Evolutionary conservation across 108 stramenopile genomes (phyloP).

Genomic region (Nitzschia sp.): DNA sequence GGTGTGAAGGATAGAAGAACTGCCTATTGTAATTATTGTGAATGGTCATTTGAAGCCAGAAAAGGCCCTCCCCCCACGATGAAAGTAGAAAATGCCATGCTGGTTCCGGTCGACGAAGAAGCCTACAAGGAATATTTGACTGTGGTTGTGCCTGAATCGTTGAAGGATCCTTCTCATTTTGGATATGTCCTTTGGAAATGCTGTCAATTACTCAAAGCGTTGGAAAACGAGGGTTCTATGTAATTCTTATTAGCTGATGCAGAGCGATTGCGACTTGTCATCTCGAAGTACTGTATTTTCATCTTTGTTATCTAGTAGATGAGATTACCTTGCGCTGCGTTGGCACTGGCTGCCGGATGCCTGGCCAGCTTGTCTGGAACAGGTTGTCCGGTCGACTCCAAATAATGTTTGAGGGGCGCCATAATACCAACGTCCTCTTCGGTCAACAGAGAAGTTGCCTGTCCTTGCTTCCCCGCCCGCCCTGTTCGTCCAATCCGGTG

Average conservation of each 20-base stretch:
- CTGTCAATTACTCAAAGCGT: background rate
- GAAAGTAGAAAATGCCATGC: background rate
- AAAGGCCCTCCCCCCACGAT: background rate
- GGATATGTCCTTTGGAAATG: background rate
- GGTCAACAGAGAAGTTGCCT: constrained; percentile 93
- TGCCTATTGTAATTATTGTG: background rate
- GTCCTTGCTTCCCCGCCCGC: constrained; percentile 94
- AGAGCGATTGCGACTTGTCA: too few species aligned
- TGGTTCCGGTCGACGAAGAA: background rate
- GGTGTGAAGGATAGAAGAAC: background rate
- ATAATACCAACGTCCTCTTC: constrained; percentile 93
- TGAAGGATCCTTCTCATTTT: background rate
- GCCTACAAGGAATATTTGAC: background rate
- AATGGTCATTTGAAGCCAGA: background rate
- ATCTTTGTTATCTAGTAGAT: constrained; percentile 23
- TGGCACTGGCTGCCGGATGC: constrained; percentile 63
- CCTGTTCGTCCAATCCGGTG: constrained; percentile 98
- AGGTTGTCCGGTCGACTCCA: constrained; percentile 74
- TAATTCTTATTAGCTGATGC: too few species aligned
- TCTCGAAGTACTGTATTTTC: too few species aligned
- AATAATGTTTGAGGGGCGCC: constrained; percentile 76
- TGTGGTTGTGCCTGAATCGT: background rate
- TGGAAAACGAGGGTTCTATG: too few species aligned
- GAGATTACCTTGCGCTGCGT: constrained; percentile 14
- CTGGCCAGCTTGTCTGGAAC: constrained; percentile 79